Evolutionary conservation across 495 filamentous ascomycete species (phyloP).

Genomic region (Penicillium canescens): DNA sequence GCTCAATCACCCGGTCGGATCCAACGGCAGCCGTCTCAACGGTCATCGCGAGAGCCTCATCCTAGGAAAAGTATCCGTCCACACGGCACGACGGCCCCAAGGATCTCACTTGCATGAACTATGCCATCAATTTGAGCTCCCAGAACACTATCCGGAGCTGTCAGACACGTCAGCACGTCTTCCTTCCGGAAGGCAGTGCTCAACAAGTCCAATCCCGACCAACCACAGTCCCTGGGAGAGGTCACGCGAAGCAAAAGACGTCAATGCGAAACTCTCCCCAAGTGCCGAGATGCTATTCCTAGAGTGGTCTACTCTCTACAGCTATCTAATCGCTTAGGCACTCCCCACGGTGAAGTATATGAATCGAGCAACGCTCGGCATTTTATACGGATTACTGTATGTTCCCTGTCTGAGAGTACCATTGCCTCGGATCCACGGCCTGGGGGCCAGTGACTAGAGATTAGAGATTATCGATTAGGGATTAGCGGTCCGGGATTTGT

Average conservation of each 20-base stretch:
- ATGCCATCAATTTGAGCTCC: background rate
- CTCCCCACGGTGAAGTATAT: background rate
- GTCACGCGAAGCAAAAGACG: conserved; percentile 3
- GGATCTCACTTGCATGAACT: conserved; percentile 9
- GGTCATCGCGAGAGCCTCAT: conserved; percentile 8
- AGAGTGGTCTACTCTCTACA: background rate
- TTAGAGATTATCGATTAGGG: conserved; percentile 3
- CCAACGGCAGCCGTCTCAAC: background rate
- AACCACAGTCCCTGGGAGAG: background rate
- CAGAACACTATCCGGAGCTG: background rate
- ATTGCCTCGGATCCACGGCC: too few species aligned
- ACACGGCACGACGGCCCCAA: background rate
- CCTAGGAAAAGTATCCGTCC: background rate
- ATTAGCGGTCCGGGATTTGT: background rate
- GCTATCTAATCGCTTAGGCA: background rate
- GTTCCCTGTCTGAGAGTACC: too few species aligned
- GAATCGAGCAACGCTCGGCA: conserved; percentile 5
- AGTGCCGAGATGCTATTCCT: background rate
- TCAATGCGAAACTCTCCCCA: conserved; percentile 4
- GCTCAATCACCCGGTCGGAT: background rate
- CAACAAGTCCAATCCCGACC: background rate
- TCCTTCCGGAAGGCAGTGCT: conserved; percentile 7
- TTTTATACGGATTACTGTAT: background rate
- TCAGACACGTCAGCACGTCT: conserved; percentile 21
- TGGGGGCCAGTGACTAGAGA: background rate